phyloP scores from a whole-genome alignment of 176 grass and related monocot species.

The Lolium multiflorum region DNA sequence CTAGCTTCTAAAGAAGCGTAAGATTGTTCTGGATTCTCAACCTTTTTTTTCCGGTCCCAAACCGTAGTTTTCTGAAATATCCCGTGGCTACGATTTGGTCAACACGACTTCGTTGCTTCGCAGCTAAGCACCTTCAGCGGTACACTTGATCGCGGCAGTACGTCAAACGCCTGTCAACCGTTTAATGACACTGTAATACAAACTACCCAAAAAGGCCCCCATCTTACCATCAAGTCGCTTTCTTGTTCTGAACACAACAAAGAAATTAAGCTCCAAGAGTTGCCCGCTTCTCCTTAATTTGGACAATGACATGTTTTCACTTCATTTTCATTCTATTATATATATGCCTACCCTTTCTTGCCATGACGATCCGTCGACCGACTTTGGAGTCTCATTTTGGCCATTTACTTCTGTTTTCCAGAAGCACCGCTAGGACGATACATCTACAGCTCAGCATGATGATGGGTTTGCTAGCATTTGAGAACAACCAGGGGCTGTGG shows the following conservation, averaged over 20 bases:
- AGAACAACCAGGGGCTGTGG: constrained; percentile 74
- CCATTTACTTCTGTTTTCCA: constrained; percentile 34
- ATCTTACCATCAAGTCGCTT: constrained; percentile 30
- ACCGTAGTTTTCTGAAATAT: constrained; percentile 38
- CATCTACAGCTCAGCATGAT: constrained; percentile 40
- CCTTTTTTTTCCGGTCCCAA: not conserved
- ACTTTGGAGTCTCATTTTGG: constrained; percentile 40
- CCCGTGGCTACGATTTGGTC: constrained; percentile 49
- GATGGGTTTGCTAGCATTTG: constrained; percentile 70
- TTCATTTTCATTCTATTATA: not conserved
- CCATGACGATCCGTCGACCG: not conserved
- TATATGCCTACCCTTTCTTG: not conserved
- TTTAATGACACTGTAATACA: not conserved
- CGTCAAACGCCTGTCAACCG: constrained; percentile 17
- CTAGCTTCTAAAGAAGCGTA: not conserved
- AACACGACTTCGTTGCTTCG: constrained; percentile 37
- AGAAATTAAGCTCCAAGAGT: not conserved
- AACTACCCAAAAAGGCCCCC: constrained; percentile 28
- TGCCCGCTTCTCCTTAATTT: not conserved
- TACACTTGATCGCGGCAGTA: not conserved
- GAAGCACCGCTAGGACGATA: constrained; percentile 28
- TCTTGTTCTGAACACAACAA: constrained; percentile 6
- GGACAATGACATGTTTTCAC: constrained; percentile 30
- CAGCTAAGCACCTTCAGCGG: constrained; percentile 22
- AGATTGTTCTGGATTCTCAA: constrained; percentile 13